Evolutionary conservation across 495 filamentous ascomycete species (phyloP), one percentile per base, ranked within the genome.

Genomic region (Penicillium taxi): DNA sequence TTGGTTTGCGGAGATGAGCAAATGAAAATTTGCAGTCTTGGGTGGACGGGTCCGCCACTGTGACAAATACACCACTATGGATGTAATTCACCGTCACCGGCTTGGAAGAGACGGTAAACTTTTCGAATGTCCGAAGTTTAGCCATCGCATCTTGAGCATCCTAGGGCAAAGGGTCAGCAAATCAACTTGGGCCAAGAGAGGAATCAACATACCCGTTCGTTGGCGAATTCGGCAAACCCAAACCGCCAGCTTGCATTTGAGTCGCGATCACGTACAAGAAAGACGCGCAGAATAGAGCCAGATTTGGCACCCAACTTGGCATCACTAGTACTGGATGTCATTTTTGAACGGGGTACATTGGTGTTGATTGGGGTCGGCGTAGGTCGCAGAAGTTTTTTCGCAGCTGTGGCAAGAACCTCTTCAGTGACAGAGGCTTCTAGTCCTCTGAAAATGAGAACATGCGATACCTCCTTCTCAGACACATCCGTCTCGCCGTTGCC

Each of bases 211-310:
- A 75, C 74, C 48, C 71, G 63, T 18, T 72, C 59, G 20, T 57
- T 83, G n/a, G 74, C 77, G 52, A 90, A 95, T 55, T 95, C 88
- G 15, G 83, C 88, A 53, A 95, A 95, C 0, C 87, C 88, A 48
- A 85, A 94, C 31, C 81, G 75, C 79, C 84, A 89, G 39, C 81
- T 88, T 33, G 88, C 82, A 38, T 86, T 77, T 13, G 67, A 81
- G 30, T 69, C 70, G 41, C 82, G 71, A 48, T 91, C 84, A 31
- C 86, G 75, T 41, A 93, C 79, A 7, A 95, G 64, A 28, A 94
- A 68, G 8, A 95, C 75, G 34, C 88, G 81, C 16, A 79, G 73
- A 9, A 95, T 59, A 16, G 82, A 84, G 11, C 82, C 80, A 18
- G 85, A 77, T 24, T 73, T 77, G 5, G 88, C 89, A 25, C 88